Percentiles rank a stretch among this genome's conserved stretches.
These are phyloP conservation scores for Coprinopsis cinerea DNA, from an alignment of 768 basidiomycete genomes.

Conservation along the genomic window DNA sequence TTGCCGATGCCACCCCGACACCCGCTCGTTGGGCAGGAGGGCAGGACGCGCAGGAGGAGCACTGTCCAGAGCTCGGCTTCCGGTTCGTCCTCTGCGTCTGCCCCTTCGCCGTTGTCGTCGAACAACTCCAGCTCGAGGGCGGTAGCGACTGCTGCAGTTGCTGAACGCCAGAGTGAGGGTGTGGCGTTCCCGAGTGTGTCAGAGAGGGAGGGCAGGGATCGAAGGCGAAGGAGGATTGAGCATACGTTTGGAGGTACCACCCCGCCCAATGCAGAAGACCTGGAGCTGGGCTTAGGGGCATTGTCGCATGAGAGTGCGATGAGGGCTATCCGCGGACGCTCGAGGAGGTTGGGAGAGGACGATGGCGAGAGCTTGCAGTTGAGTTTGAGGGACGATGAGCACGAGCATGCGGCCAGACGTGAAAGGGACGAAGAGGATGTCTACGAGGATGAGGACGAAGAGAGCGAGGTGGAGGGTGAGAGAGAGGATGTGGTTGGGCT, in stretches of 20 bases:
- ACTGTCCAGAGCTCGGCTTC: background rate
- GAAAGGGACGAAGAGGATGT: conserved; percentile 13
- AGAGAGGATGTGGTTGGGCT: conserved; percentile 27
- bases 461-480: conserved; percentile 21
- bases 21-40: conserved; percentile 22
- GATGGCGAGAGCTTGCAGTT: conserved; percentile 10
- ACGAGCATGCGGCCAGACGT: background rate
- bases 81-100: conserved; percentile 18
- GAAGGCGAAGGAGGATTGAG: background rate
- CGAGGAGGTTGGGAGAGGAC: conserved; percentile 6
- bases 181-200: conserved; percentile 27
- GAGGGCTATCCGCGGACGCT: background rate
- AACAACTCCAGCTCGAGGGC: background rate
- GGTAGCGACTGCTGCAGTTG: conserved; percentile 13
- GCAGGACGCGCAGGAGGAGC: conserved; percentile 12
- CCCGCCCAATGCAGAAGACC: background rate
- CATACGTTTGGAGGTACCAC: background rate
- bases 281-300: conserved; percentile 2
- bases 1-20: conserved; percentile 41
- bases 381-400: conserved; percentile 17
- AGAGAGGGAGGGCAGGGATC: conserved; percentile 10
- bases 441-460: conserved; percentile 9
- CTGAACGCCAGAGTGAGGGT: conserved; percentile 16
- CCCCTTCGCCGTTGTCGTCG: conserved; percentile 15
- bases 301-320: background rate